These are phyloP conservation scores for Albifimbria verrucaria DNA, from an alignment of 2,329 filamentous ascomycete genomes.

Conservation along the genomic window DNA sequence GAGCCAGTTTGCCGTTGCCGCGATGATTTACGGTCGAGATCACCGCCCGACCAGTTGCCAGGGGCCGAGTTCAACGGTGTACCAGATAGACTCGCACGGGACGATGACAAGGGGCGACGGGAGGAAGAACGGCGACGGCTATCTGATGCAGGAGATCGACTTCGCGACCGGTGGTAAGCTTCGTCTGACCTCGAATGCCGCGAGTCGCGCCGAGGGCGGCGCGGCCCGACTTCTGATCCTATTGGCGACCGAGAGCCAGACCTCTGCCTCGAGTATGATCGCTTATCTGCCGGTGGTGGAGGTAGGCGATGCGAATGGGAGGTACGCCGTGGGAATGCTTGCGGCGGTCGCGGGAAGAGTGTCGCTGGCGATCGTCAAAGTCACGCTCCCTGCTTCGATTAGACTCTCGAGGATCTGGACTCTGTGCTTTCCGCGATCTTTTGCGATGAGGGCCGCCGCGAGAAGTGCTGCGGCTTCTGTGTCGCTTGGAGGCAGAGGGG, in stretches of 20 bases:
- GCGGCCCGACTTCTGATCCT: conserved; percentile 19
- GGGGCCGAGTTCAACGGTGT: conserved; percentile 11
- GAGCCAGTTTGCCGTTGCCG: conserved; percentile 22
- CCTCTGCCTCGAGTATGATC: conserved; percentile 14
- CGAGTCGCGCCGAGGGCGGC: conserved; percentile 20
- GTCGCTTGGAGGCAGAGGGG: conserved; percentile 38
- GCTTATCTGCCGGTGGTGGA: conserved; percentile 14
- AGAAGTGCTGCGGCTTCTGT: conserved; percentile 39
- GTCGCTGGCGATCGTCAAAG: conserved; percentile 26
- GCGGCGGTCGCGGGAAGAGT: conserved; percentile 28
- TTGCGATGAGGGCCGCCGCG: conserved; percentile 35
- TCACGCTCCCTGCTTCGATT: conserved; percentile 35
- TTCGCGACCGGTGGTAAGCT: conserved; percentile 18
- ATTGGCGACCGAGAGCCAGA: conserved; percentile 22
- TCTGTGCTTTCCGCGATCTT: conserved; percentile 32
- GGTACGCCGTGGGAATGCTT: conserved; percentile 27
- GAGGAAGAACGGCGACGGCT: conserved; percentile 14
- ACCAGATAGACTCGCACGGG: conserved; percentile 18
- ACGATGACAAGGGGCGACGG: conserved; percentile 15
- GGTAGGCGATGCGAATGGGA: conserved; percentile 25
- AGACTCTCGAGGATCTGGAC: conserved; percentile 35
- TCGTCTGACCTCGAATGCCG: conserved; percentile 15
- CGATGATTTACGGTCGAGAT: conserved; percentile 17
- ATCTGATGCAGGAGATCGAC: conserved; percentile 19
- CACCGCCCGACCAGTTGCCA: conserved; percentile 10